Percentiles rank a stretch among this genome's conserved stretches.
These are phyloP conservation scores for Pharus latifolius DNA, from an alignment of 176 grass and related monocot genomes.

Conservation along the genomic window DNA sequence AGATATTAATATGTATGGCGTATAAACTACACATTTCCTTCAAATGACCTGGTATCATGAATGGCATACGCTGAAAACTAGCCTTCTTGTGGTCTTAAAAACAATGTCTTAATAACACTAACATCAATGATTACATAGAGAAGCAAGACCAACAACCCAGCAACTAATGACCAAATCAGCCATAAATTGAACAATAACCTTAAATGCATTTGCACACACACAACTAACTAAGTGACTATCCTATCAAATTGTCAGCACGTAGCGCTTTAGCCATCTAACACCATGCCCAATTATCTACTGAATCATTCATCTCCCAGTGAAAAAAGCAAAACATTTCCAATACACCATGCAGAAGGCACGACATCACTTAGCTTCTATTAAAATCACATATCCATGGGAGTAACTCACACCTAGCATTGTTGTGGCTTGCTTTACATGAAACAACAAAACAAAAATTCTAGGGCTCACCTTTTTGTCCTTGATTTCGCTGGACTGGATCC, in stretches of 20 bases:
- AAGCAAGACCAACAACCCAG: background rate
- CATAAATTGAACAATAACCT: background rate
- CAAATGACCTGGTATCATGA: background rate
- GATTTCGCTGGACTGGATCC: conserved; percentile 99
- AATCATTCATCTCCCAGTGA: background rate
- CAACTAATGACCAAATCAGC: background rate
- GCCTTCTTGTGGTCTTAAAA: background rate
- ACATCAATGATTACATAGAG: background rate
- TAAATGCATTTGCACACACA: background rate
- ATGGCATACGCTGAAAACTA: background rate
- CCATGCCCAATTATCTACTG: background rate
- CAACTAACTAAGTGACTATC: too few relatives aligned
- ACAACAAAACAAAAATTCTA: too few relatives aligned
- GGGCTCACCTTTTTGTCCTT: conserved; percentile 96
- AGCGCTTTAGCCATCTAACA: background rate
- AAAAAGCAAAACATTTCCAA: too few relatives aligned
- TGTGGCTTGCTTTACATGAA: too few relatives aligned
- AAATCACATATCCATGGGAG: background rate
- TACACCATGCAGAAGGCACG: background rate
- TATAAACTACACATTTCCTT: background rate
- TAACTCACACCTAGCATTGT: too few relatives aligned
- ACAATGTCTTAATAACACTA: background rate
- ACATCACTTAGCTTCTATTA: background rate
- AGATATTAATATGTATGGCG: background rate
- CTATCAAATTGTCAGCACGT: too few relatives aligned